A percentile compares a stretch with the other conserved stretches of the same genome.
phyloP scores from a whole-genome alignment of 2,329 filamentous ascomycete species.

The Claviceps monticola region DNA sequence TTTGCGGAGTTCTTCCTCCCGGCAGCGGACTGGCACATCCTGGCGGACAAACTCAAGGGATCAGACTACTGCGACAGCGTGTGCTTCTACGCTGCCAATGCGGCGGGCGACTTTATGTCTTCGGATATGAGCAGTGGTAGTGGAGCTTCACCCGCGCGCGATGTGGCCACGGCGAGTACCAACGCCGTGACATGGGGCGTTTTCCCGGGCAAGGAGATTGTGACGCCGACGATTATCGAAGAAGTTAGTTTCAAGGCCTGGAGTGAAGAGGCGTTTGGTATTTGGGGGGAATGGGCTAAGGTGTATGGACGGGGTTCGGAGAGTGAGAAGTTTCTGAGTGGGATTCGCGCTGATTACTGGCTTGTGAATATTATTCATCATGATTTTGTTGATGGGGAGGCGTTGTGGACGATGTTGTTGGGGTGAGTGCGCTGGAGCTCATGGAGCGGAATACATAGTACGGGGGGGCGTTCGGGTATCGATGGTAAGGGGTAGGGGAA shows the following conservation, averaged over 20 bases:
- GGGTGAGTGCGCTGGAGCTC: constrained; percentile 10
- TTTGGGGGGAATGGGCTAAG: constrained; percentile 87
- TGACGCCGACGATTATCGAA: constrained; percentile 93
- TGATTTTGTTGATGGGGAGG: constrained; percentile 56
- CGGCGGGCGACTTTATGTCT: constrained; percentile 61
- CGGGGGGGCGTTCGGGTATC: too few relatives aligned
- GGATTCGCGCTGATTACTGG: constrained; percentile 59
- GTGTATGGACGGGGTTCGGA: constrained; percentile 66
- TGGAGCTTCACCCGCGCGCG: constrained; percentile 15
- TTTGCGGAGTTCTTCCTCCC: constrained; percentile 96
- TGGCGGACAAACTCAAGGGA: constrained; percentile 48
- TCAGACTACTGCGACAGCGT: constrained; percentile 51
- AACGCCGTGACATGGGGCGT: constrained; percentile 97
- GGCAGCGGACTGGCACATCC: constrained; percentile 50
- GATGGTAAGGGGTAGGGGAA: too few relatives aligned
- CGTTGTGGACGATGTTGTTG: constrained; percentile 56
- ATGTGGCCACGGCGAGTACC: constrained; percentile 39
- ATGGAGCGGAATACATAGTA: too few relatives aligned
- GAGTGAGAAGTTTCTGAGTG: constrained; percentile 57
- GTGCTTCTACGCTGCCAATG: constrained; percentile 80
- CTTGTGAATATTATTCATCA: constrained; percentile 86
- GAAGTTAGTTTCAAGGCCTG: constrained; percentile 87
- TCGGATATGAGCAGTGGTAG: constrained; percentile 36
- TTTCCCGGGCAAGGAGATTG: constrained; percentile 89
- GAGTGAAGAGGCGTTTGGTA: constrained; percentile 90